These are phyloP conservation scores for Circinella umbellata DNA, from an alignment of 371 early-diverging fungal species.

Conservation along the genomic window DNA sequence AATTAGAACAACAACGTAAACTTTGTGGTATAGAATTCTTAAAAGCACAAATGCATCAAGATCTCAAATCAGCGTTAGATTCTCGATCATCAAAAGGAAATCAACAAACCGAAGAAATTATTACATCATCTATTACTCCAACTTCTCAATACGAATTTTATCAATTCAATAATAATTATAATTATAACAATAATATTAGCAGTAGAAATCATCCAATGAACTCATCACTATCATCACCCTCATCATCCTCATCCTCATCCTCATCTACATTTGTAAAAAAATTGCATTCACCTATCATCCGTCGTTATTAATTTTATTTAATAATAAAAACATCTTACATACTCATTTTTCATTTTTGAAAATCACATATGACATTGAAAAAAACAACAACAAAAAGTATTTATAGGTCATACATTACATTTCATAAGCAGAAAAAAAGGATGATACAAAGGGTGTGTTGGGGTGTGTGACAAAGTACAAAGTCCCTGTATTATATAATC, in stretches of 20 bases:
- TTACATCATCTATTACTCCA: neutral
- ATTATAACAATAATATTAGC: no score
- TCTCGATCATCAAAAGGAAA: neutral
- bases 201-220: neutral
- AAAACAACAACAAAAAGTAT: no score
- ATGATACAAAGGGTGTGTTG: no score
- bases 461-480: no score
- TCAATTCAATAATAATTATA: neutral
- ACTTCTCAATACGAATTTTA: neutral
- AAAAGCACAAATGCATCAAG: constrained; percentile 45
- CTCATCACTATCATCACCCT: neutral
- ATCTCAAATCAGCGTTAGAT: constrained; percentile 16
- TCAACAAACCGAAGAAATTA: neutral
- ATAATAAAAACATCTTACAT: neutral
- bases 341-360: no score
- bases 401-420: no score
- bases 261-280: neutral
- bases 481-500: no score
- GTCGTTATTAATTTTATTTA: neutral
- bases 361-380: no score
- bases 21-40: constrained; percentile 28
- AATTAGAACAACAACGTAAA: constrained; percentile 15
- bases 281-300: neutral
- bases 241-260: neutral
- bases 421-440: no score